Base-by-base conservation (phyloP, 139 green algal genomes). In the Ettlia oleoabundans region DNA sequence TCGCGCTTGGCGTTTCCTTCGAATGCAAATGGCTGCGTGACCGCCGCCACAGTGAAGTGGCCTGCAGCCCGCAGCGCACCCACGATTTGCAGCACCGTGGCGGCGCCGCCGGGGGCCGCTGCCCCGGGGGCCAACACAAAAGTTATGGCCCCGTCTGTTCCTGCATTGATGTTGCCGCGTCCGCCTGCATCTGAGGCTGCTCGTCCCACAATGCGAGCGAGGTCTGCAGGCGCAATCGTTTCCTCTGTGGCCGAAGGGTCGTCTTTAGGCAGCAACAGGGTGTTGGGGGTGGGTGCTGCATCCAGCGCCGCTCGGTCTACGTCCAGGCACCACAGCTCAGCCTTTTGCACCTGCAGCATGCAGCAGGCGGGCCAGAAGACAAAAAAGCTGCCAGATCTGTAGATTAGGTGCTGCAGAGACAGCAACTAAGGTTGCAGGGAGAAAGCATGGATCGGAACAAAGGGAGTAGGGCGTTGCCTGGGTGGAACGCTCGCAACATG, bases 1-100 rank as follows among this genome's bases (percentile, higher is more conserved):
- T 95, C 90, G 68, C 89, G 69, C 86, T 92, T 92, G 40, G 87
- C 84, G 0, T 38, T 40, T 2, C 93, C 93, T 76, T 96, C 93
- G 83, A 97, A 97, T 7, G 63, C 85, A 88, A 97, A 97, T 1
- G 93, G 93, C 62, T 77, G 70, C 10, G 93, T 94, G 30, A 97
- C 77, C 0, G 89, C 92, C 1, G 87, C 91, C 0, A 88, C 90
- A 5, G 94, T 94, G 76, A 97, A 95, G 86, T 90, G 90, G 42
- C 93, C 93, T 8, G 87, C 84, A 2, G 86, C 88, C 19, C 91
- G 88, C 66, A 95, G 84, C 70, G 91, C 78, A 19, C 83, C 73
- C 10, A 93, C 89, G 35, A 95, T 24, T 47, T 93, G 91, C 66
- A 96, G 82, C 78, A 94, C 78, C 5, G 68, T 75, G 42, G 35